Percentiles rank a stretch among this genome's conserved stretches.
These are phyloP conservation scores for Climacium dendroides DNA, from an alignment of 225 moss, liverwort and hornwort genomes.

Conservation along the genomic window DNA sequence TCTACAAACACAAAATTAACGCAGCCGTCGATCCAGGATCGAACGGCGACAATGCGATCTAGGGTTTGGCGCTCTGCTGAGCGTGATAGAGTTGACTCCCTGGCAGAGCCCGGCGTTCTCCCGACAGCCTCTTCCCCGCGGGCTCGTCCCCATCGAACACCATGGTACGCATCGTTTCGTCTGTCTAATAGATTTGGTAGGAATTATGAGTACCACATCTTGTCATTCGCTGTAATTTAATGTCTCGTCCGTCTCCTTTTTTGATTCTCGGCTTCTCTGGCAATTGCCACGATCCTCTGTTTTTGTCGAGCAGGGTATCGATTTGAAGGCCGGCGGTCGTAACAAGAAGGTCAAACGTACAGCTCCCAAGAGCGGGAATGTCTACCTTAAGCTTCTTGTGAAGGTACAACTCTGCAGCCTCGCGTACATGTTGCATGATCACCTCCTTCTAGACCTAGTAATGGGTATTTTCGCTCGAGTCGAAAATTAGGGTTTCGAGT, in stretches of 20 bases:
- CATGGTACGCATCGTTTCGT: neutral
- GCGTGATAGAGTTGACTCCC: neutral
- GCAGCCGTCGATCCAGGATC: neutral
- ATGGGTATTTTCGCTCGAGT: neutral
- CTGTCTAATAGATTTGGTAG: too few relatives aligned
- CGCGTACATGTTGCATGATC: neutral
- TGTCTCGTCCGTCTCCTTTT: too few relatives aligned
- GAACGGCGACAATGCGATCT: neutral
- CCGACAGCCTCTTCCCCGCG: neutral
- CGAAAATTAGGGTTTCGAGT: neutral
- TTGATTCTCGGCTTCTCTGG: neutral
- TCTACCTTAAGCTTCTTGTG: conserved; percentile 92
- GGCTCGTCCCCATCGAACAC: neutral
- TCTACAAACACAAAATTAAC: neutral
- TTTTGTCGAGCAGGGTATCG: conserved; percentile 48
- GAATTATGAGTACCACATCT: neutral
- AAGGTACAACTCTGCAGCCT: conserved; percentile 8
- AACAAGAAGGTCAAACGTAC: conserved; percentile 93
- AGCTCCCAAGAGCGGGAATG: conserved; percentile 81
- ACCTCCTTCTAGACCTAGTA: neutral
- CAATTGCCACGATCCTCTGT: neutral
- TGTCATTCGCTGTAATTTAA: too few relatives aligned
- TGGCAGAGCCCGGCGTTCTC: neutral
- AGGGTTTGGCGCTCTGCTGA: conserved; percentile 11
- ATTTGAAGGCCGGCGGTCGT: conserved; percentile 94